Base-by-base conservation (phyloP, 768 basidiomycete genomes). In the Psilocybe subaeruginosa region DNA sequence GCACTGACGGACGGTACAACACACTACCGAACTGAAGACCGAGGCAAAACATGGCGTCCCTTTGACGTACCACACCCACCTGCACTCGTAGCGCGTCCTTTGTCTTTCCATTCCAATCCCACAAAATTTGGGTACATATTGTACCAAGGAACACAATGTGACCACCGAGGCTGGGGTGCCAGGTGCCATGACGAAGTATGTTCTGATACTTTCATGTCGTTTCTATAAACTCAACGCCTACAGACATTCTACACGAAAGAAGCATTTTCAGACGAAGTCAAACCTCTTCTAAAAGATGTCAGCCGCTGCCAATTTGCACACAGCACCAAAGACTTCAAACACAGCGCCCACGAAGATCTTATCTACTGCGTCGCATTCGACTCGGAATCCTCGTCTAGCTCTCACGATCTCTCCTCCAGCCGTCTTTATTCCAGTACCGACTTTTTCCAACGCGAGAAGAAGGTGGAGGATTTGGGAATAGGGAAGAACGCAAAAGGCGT, bases 341-440 rank as follows among this genome's bases (percentile, higher is more conserved):
- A 91, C 64, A 83, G 87, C 9, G 91, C 92, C 5, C 84, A 88
- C 56, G 68, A 78, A 2, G 84, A 94, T 66, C 82, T 95, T 19
- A 84, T 99, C 69, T 96, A 90, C 77, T 99, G 97, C 70, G 89
- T 97, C 64, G 96, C 87, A 2, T 96, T 85, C 73, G 95, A 97
- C 67, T 77, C 85, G 3, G 77, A 79, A 8, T 75, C 83, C 8
- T 64, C 74, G 29, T 76, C 74, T 19, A 86, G 85, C 64, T 67
- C 76, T 1, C 79, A 87, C 60, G 72, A 80, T 14, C 75, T 89
- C 54, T 79, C 82, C 29, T 84, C 86, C 27, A 87, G 86, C 50
- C 85, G 92, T 6, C 85, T 99, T 43, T 97, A 84, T 79, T 89
- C 89, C 39, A 91, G 87, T 58, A 86, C 87, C 2, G 92, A 97